Base-by-base conservation (phyloP, 345 rosid genomes). In the Eucalyptus cloeziana region DNA sequence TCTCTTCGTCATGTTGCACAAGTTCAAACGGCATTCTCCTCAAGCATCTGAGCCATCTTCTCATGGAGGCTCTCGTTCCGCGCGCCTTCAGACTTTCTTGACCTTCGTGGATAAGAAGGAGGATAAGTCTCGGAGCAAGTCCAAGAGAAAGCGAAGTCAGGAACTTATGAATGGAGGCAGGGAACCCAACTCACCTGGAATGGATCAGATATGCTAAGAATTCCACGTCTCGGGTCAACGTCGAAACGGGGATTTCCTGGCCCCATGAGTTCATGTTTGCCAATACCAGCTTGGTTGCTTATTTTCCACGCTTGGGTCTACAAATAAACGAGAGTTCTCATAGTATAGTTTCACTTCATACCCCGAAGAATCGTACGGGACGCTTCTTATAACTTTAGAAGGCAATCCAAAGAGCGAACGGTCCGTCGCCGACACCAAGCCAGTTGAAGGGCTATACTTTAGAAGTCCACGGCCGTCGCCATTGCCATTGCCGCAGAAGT, bases 51-150 rank as follows among this genome's bases (percentile, higher is more conserved):
- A 79, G 54, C 86, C 94, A 88, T 90, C 95, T 49, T n/a, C 13
- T 19, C 89, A 43, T 25, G 88, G 89, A 52, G 87, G 90, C 81
- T 94, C 94, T 22, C 95, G 40, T 37, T 90, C 97, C 21, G 92
- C 87, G 33, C 94, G 94, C 16, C 88, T 96, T 37, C 96, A 92
- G 87, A 94, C 95, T 5, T 97, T 96, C 91, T 86, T 96, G 49
- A 92, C 98, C 52, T 95, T 95, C 60, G 93, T 87, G 21, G 98
- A 97, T 89, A 95, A 92, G 54, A 96, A 94, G 90, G 96, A 88
- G 25, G 96, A 94, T 3, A 91, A 88, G 44, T 43, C 90, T 31
- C 91, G 89, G 91, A 93, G 93, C 89, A 92, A 87, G 86, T 89
- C 92, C 21, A 96, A 97, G 91, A 94, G 99, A 85, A 96, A 97